Evolutionary conservation across 192 early-diverging fungal species (phyloP), one percentile per base, ranked within the genome.

Genomic region (Oehlia diaphana): DNA sequence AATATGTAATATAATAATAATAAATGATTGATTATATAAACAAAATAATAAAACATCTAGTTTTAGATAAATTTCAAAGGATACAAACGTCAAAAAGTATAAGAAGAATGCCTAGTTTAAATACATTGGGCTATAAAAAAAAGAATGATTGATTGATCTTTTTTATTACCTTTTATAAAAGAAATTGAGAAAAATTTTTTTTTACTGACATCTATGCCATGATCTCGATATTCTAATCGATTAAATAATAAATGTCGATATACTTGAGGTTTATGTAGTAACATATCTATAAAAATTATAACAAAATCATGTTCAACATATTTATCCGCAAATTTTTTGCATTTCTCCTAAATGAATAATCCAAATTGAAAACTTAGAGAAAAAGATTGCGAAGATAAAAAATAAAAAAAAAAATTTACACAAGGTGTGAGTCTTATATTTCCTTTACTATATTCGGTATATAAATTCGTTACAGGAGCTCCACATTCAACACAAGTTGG

Each of bases 221-320:
- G 63, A 76, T 83, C 83, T 12, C 83, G 85, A 72, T 92, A 90
- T 64, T 86, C 85, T 70, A 92, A 85, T 70, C 92, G 87, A 84
- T 97, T 97, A 78, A 94, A 93, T 16, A 97, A 81, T 67, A 97
- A 72, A 81, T 97, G 96, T 9, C 94, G 88, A 83, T 95, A 97
- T 3, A 93, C 94, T 74, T 93, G 93, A 58, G 91, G 89, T 83
- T 95, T 94, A 82, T 94, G 93, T 63, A 97, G 86, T 16, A 96
- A 81, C 95, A 97, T 94, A 84, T 97, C 96, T 79, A 97, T 94
- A 79, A 96, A 96, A 72, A 95, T 90, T 62, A 95, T 90, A 21
- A 95, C 88, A 79, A 92, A 89, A 80, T 97, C 96, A 83, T 94
- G 91, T 84, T 97, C 96, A 53, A 96, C 90, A 85, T 97, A 97